Evolutionary conservation across 1,284 basidiomycete genomes (phyloP).

Genomic region (Kwoniella shivajii): DNA sequence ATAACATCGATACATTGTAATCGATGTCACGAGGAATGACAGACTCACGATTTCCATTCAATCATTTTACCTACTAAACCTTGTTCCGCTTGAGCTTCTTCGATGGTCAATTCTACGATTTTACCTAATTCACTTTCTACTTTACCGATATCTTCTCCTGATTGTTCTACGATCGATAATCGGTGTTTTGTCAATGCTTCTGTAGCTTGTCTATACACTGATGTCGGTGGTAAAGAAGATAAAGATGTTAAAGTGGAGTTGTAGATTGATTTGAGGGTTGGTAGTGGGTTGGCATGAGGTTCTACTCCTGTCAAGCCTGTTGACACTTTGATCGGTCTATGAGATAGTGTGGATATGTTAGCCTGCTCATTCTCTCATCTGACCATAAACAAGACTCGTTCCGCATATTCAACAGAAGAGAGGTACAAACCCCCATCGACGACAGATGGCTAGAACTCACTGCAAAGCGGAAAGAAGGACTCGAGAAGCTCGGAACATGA

Average conservation of each 20-base stretch:
- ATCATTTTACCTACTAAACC: conserved; percentile 78
- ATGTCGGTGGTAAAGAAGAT: conserved; percentile 69
- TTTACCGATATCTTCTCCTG: conserved; percentile 65
- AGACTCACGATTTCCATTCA: conserved; percentile 92
- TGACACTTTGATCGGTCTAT: conserved; percentile 63
- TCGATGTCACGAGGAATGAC: neutral
- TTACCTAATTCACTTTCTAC: conserved; percentile 66
- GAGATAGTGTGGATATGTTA: neutral
- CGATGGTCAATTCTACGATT: conserved; percentile 57
- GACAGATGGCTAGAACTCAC: conserved; percentile 29
- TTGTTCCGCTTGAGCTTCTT: conserved; percentile 82
- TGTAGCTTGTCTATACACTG: conserved; percentile 87
- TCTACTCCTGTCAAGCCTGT: conserved; percentile 71
- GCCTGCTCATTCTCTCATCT: no score
- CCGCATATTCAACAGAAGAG: no score
- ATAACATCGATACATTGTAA: neutral
- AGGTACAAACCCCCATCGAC: neutral
- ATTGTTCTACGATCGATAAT: conserved; percentile 70
- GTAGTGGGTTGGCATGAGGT: conserved; percentile 66
- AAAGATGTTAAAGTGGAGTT: conserved; percentile 74
- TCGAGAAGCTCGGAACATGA: conserved; percentile 77
- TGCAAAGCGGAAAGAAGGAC: conserved; percentile 59
- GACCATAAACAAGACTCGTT: no score
- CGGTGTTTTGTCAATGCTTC: conserved; percentile 85
- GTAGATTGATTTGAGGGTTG: conserved; percentile 75